Percentiles rank a stretch among this genome's conserved stretches.
phyloP scores from a whole-genome alignment of 2,329 filamentous ascomycete genomes.

The Rhytidhysteron rufulum region DNA sequence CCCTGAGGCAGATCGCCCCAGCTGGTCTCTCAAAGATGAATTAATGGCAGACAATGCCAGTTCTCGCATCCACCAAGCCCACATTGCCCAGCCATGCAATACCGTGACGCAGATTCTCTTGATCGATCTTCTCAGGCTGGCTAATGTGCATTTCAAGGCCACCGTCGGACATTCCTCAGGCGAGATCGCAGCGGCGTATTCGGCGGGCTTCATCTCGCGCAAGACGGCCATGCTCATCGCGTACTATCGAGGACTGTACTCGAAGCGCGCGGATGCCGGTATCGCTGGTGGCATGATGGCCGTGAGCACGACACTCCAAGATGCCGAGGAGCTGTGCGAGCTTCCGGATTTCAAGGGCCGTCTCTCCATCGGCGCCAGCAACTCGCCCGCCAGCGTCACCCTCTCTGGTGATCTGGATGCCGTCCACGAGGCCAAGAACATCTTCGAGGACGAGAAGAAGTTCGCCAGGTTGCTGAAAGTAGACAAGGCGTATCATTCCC shows the following conservation, averaged over 20 bases:
- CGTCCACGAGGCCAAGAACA: slow-evolving; percentile 23
- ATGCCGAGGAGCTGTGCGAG: not conserved
- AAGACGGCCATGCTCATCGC: slow-evolving; percentile 6
- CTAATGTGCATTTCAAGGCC: slow-evolving; percentile 3
- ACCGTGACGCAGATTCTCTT: slow-evolving; percentile 13
- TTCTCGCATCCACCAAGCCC: slow-evolving; percentile 6
- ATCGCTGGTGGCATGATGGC: slow-evolving; percentile 25
- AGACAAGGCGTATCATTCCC: slow-evolving; percentile 41
- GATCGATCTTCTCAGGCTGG: slow-evolving; percentile 8
- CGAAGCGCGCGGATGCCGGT: not conserved
- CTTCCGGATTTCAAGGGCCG: not conserved
- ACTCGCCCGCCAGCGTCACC: slow-evolving; percentile 36
- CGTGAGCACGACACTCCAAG: slow-evolving; percentile 17
- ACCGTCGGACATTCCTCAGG: slow-evolving; percentile 14
- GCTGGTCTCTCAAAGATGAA: slow-evolving; percentile 28
- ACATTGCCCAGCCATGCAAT: slow-evolving; percentile 10
- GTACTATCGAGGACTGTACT: slow-evolving; percentile 9
- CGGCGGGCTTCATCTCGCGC: slow-evolving; percentile 5
- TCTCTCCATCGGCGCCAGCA: slow-evolving; percentile 15
- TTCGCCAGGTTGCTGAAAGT: slow-evolving; percentile 37
- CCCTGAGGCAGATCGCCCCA: slow-evolving; percentile 4
- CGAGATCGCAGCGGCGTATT: slow-evolving; percentile 16
- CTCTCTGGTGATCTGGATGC: slow-evolving; percentile 38
- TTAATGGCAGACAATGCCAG: slow-evolving; percentile 8
- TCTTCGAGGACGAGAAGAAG: slow-evolving; percentile 28